These are phyloP conservation scores for Ilyonectria robusta DNA, from an alignment of 2,329 filamentous ascomycete species.

Conservation along the genomic window DNA sequence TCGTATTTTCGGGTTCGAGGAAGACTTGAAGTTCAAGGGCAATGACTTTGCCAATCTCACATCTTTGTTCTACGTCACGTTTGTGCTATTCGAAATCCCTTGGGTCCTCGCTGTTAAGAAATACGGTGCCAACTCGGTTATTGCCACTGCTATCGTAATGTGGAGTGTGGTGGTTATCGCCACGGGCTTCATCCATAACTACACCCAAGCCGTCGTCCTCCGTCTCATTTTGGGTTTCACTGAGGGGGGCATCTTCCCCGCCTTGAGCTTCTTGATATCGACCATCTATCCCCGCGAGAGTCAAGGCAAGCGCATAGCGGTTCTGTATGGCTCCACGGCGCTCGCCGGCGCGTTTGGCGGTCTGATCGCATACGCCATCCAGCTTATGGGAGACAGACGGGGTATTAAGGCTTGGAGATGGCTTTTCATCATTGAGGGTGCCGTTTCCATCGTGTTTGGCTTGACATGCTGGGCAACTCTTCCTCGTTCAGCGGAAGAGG, in stretches of 20 bases:
- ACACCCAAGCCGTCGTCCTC: slow-evolving; percentile 67
- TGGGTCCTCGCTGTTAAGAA: slow-evolving; percentile 31
- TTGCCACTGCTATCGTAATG: slow-evolving; percentile 42
- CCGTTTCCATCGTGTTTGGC: slow-evolving; percentile 45
- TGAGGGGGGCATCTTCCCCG: slow-evolving; percentile 73
- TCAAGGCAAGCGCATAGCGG: slow-evolving; percentile 30
- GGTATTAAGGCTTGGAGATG: slow-evolving; percentile 28
- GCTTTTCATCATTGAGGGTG: slow-evolving; percentile 59
- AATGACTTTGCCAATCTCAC: slow-evolving; percentile 17
- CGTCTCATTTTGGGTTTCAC: slow-evolving; percentile 71
- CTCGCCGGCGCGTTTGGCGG: slow-evolving; percentile 30
- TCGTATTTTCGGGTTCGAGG: slow-evolving; percentile 10
- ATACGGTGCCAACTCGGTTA: slow-evolving; percentile 20
- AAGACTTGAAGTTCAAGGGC: slow-evolving; percentile 10
- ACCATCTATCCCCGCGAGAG: slow-evolving; percentile 33
- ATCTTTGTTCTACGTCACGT: slow-evolving; percentile 24
- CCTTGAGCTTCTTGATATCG: slow-evolving; percentile 64
- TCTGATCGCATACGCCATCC: slow-evolving; percentile 24
- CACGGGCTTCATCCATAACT: slow-evolving; percentile 70
- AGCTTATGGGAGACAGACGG: slow-evolving; percentile 18
- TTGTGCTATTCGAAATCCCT: slow-evolving; percentile 31
- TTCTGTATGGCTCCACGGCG: slow-evolving; percentile 28
- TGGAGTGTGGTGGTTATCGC: slow-evolving; percentile 70
- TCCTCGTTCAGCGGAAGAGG: slow-evolving; percentile 56
- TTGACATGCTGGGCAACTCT: slow-evolving; percentile 33